phyloP scores from a whole-genome alignment of 1,284 basidiomycete genomes.

The Ganoderma lingzhi region DNA sequence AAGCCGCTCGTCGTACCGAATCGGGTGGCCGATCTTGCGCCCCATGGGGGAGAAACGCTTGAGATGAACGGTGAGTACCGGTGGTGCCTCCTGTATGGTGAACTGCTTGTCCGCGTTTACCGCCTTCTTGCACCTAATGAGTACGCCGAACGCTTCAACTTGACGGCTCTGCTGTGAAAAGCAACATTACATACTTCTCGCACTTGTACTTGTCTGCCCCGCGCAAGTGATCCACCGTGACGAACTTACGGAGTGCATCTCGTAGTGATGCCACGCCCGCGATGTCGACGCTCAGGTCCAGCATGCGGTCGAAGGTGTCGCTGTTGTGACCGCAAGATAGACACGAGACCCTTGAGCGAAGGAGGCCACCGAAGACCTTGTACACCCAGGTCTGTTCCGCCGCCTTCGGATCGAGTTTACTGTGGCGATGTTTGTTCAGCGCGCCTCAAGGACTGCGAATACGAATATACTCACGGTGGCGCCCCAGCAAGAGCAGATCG shows the following conservation, averaged over 20 bases:
- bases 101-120: conserved; percentile 91
- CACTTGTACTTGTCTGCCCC: conserved; percentile 98
- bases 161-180: neutral
- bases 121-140: conserved; percentile 82
- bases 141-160: conserved; percentile 15
- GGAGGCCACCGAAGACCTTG: conserved; percentile 90
- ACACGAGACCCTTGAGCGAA: conserved; percentile 96
- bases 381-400: conserved; percentile 96
- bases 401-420: conserved; percentile 81
- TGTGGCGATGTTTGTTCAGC: conserved; percentile 42
- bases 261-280: conserved; percentile 68
- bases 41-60: conserved; percentile 95
- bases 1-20: conserved; percentile 86
- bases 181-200: conserved; percentile 75
- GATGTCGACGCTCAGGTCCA: conserved; percentile 94
- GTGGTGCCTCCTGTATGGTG: conserved; percentile 87
- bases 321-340: conserved; percentile 85
- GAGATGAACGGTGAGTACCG: conserved; percentile 94
- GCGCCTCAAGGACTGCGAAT: neutral
- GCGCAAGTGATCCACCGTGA: conserved; percentile 83
- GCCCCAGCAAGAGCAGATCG: conserved; percentile 81
- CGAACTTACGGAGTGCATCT: conserved; percentile 86
- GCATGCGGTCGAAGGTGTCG: conserved; percentile 96
- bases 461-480: conserved; percentile 63
- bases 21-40: conserved; percentile 81